These are phyloP conservation scores for Ampelomyces quisqualis DNA, from an alignment of 2,329 filamentous ascomycete species.

Conservation along the genomic window DNA sequence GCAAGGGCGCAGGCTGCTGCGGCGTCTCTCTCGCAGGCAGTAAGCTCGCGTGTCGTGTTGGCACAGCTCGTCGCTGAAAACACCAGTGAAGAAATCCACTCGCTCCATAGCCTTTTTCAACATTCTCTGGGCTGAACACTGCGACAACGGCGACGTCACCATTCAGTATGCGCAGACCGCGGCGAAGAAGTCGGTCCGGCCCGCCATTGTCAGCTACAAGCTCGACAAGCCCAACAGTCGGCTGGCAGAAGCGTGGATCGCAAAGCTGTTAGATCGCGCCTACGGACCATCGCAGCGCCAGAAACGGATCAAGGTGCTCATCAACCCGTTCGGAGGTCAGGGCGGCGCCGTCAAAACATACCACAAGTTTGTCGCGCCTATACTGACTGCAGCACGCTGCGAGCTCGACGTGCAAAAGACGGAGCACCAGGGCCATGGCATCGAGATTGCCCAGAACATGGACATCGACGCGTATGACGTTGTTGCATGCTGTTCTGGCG, in stretches of 20 bases:
- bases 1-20: slow-evolving; percentile 56
- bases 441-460: slow-evolving; percentile 71
- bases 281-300: slow-evolving; percentile 68
- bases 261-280: slow-evolving; percentile 64
- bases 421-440: slow-evolving; percentile 71
- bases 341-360: slow-evolving; percentile 74
- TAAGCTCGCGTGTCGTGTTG: slow-evolving; percentile 28
- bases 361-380: slow-evolving; percentile 71
- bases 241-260: slow-evolving; percentile 62
- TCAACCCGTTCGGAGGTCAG: slow-evolving; percentile 89
- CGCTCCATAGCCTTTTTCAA: slow-evolving; percentile 75
- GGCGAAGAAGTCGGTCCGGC: slow-evolving; percentile 58
- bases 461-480: slow-evolving; percentile 82
- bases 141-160: slow-evolving; percentile 58
- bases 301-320: slow-evolving; percentile 80
- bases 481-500: slow-evolving; percentile 85
- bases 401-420: slow-evolving; percentile 72
- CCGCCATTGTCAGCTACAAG: slow-evolving; percentile 62
- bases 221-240: slow-evolving; percentile 55
- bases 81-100: slow-evolving; percentile 51
- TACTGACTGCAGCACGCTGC: slow-evolving; percentile 81
- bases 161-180: slow-evolving; percentile 70
- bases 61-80: slow-evolving; percentile 8
- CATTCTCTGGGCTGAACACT: slow-evolving; percentile 75
- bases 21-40: slow-evolving; percentile 54